Conservation (phyloP, 495 filamentous ascomycete genomes). For the Aspergillus coremiiformis region DNA sequence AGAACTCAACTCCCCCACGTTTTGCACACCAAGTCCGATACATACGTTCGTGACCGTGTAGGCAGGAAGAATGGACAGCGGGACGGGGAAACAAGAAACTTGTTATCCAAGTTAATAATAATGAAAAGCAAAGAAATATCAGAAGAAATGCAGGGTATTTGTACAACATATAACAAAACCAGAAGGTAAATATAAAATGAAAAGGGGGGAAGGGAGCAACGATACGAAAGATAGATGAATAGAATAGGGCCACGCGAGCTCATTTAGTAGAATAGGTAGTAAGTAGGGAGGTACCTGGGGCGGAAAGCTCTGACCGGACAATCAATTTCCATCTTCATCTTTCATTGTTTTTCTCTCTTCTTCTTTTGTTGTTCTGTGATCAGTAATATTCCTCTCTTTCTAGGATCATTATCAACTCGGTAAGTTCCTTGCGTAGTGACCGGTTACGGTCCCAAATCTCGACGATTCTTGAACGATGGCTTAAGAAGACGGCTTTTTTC, state of each 20-base stretch:
- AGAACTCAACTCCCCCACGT: not conserved
- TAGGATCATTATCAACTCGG: constrained; percentile 40
- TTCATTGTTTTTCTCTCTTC: not conserved
- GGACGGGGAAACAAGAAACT: not conserved
- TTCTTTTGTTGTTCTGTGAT: constrained; percentile 3
- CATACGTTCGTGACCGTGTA: not conserved
- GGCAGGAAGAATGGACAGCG: not conserved
- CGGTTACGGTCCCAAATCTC: constrained; percentile 40
- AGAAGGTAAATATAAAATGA: not conserved
- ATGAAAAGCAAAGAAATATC: constrained; percentile 6
- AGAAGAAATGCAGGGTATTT: constrained; percentile 18
- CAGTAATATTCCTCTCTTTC: constrained; percentile 38
- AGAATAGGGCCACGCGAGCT: constrained; percentile 1
- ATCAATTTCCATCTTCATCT: not conserved
- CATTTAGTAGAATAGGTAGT: too few relatives aligned
- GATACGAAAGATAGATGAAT: constrained; percentile 6
- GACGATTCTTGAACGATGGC: constrained; percentile 36
- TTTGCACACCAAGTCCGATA: not conserved
- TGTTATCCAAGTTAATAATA: constrained; percentile 6
- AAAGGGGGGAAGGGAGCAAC: constrained; percentile 16
- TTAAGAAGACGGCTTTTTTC: constrained; percentile 38
- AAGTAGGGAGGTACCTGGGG: constrained; percentile 14
- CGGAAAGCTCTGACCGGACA: not conserved
- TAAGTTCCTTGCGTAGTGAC: constrained; percentile 37
- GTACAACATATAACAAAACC: constrained; percentile 11